Evolutionary conservation across 768 basidiomycete species (phyloP).

Genomic region (Termitomyces sp.): DNA sequence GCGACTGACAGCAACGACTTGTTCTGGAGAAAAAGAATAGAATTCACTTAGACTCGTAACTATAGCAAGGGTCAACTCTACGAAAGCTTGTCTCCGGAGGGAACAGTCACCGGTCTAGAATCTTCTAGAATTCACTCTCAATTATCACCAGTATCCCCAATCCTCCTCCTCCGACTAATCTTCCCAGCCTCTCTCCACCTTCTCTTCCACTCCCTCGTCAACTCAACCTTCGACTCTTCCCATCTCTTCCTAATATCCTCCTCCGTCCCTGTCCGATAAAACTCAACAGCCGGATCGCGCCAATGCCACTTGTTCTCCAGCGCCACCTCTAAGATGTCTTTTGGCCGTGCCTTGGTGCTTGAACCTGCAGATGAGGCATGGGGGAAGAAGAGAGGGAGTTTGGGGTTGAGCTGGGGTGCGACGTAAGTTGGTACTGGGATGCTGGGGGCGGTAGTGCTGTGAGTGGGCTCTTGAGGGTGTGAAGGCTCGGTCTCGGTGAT

Average conservation of each 20-base stretch:
- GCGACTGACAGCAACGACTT: too few relatives aligned
- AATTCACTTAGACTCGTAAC: too few relatives aligned
- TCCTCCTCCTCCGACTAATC: constrained; percentile 49
- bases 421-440: constrained; percentile 7
- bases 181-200: constrained; percentile 74
- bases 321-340: constrained; percentile 47
- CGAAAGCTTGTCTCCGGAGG: too few relatives aligned
- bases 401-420: constrained; percentile 43
- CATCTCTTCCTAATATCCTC: constrained; percentile 65
- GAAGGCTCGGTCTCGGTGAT: constrained; percentile 6
- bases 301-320: constrained; percentile 47
- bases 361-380: constrained; percentile 21
- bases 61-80: too few relatives aligned
- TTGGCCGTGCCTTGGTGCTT: constrained; percentile 29
- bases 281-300: constrained; percentile 35
- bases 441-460: constrained; percentile 11
- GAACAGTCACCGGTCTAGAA: too few relatives aligned
- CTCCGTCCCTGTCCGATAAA: constrained; percentile 47
- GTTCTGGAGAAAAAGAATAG: background rate
- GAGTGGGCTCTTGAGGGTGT: constrained; percentile 7
- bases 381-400: constrained; percentile 64
- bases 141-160: constrained; percentile 30
- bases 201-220: constrained; percentile 78
- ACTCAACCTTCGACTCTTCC: constrained; percentile 63
- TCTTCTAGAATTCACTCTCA: background rate